phyloP scores from a whole-genome alignment of 305 asterid genomes.

The Solanum hybrid region DNA sequence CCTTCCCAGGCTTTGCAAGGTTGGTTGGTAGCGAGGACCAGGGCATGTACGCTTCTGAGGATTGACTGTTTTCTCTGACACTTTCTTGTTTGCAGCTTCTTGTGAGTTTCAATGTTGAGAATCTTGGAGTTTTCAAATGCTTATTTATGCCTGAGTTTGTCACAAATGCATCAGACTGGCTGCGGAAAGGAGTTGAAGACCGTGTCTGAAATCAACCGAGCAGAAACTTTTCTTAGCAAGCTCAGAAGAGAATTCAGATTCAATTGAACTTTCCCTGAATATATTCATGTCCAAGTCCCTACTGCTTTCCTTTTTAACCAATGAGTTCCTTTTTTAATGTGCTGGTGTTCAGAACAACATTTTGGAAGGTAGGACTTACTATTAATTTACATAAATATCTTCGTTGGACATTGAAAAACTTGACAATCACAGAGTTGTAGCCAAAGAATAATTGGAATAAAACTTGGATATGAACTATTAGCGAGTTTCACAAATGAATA shows the following conservation, averaged over 20 bases:
- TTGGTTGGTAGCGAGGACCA: slow-evolving; percentile 68
- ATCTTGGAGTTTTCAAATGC: slow-evolving; percentile 23
- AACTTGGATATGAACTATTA: not conserved
- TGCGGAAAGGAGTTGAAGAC: slow-evolving; percentile 31
- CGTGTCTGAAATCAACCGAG: slow-evolving; percentile 30
- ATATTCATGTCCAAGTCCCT: not conserved
- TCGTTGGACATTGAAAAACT: not conserved
- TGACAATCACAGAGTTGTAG: not conserved
- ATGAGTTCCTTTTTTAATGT: not conserved
- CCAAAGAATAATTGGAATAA: not conserved
- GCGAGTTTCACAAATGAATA: not conserved
- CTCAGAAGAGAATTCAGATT: not conserved
- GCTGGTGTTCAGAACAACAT: not conserved
- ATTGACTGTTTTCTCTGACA: slow-evolving; percentile 25
- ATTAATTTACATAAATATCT: not conserved
- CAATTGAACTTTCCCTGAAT: not conserved
- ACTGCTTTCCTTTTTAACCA: not conserved
- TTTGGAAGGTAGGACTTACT: not conserved
- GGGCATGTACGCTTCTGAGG: slow-evolving; percentile 33
- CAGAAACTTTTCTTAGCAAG: not conserved
- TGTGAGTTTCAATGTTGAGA: slow-evolving; percentile 22
- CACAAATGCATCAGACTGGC: slow-evolving; percentile 27
- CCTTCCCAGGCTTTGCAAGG: slow-evolving; percentile 74
- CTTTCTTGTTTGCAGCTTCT: slow-evolving; percentile 39
- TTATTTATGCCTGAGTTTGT: slow-evolving; percentile 20